Conservation (phyloP, 495 filamentous ascomycete genomes). For the Terfezia claveryi region DNA sequence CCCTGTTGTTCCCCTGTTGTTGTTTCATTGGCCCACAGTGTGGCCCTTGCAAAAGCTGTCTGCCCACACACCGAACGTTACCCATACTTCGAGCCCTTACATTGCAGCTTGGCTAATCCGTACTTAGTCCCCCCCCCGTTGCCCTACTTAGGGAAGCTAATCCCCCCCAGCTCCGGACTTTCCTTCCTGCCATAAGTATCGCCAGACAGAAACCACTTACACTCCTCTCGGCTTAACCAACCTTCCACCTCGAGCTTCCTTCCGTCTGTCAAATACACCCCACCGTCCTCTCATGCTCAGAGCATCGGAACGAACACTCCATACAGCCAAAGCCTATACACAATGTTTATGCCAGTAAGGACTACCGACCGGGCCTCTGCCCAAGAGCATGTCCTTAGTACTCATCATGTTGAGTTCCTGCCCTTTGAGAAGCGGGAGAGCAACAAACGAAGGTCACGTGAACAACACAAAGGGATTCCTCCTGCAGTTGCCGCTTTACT, state of each 20-base stretch:
- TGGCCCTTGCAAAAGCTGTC: too few species aligned
- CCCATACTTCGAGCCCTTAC: neutral
- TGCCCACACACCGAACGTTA: too few species aligned
- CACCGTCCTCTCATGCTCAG: neutral
- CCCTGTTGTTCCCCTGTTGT: too few species aligned
- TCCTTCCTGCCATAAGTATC: too few species aligned
- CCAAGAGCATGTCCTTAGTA: neutral
- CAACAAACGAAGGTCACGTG: neutral
- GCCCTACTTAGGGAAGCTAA: neutral
- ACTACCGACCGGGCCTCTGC: neutral
- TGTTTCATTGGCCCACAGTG: too few species aligned
- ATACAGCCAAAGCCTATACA: neutral
- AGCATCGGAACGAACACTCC: neutral
- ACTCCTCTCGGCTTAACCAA: neutral
- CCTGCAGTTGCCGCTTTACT: conserved; percentile 37
- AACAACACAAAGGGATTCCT: conserved; percentile 21
- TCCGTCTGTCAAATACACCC: neutral
- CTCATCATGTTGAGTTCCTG: neutral
- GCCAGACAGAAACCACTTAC: neutral
- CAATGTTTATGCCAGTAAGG: neutral
- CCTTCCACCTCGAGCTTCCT: neutral
- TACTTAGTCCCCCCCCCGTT: neutral
- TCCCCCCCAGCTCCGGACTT: too few species aligned
- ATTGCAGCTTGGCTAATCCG: neutral
- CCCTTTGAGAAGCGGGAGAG: neutral